These are phyloP conservation scores for Apiospora rasikravindrae DNA, from an alignment of 2,329 filamentous ascomycete genomes.

Conservation along the genomic window DNA sequence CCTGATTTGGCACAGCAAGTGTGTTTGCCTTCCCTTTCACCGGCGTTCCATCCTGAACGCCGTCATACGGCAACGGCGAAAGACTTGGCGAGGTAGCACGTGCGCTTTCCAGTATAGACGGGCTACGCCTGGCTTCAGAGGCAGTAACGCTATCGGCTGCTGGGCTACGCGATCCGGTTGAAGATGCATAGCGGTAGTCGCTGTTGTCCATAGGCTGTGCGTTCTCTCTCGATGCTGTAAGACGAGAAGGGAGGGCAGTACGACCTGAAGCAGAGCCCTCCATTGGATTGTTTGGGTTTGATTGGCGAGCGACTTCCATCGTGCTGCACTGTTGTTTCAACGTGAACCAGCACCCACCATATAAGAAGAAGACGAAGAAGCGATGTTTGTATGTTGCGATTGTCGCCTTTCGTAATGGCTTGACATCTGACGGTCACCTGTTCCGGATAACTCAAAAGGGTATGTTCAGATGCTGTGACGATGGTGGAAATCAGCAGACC, in stretches of 20 bases:
- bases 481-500: slow-evolving; percentile 8
- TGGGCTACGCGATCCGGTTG: slow-evolving; percentile 25
- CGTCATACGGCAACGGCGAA: slow-evolving; percentile 22
- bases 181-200: slow-evolving; percentile 22
- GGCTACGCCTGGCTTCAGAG: slow-evolving; percentile 20
- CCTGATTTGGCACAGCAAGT: slow-evolving; percentile 29
- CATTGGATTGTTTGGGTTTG: slow-evolving; percentile 13
- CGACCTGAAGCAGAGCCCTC: slow-evolving; percentile 20
- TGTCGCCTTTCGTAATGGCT: neutral
- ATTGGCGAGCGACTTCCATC: slow-evolving; percentile 21
- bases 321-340: slow-evolving; percentile 8
- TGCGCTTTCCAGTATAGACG: slow-evolving; percentile 20
- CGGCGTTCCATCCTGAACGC: slow-evolving; percentile 18
- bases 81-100: slow-evolving; percentile 23
- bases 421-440: slow-evolving; percentile 10
- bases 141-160: slow-evolving; percentile 21
- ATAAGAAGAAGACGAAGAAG: neutral
- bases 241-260: slow-evolving; percentile 24
- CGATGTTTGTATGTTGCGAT: slow-evolving; percentile 1
- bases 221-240: slow-evolving; percentile 17
- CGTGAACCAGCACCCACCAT: slow-evolving; percentile 1
- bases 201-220: slow-evolving; percentile 14
- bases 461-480: slow-evolving; percentile 14
- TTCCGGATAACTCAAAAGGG: neutral
- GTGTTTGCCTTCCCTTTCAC: slow-evolving; percentile 17